These are phyloP conservation scores for Neurospora tetrasperma DNA, from an alignment of 495 filamentous ascomycete genomes.

Conservation along the genomic window DNA sequence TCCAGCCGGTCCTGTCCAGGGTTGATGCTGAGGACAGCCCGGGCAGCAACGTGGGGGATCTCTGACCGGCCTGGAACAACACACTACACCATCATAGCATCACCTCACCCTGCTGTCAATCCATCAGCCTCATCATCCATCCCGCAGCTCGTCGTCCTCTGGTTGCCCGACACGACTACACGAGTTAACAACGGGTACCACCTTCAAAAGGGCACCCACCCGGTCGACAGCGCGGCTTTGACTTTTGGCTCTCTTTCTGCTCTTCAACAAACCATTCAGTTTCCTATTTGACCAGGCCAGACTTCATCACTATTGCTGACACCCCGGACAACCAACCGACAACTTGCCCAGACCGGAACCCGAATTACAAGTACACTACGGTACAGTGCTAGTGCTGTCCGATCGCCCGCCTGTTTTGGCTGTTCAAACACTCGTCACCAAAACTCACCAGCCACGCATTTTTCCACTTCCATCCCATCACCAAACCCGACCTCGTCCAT, in stretches of 20 bases:
- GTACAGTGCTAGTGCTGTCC: slow-evolving; percentile 2
- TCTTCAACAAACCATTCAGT: slow-evolving; percentile 3
- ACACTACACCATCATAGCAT: neutral
- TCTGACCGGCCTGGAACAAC: slow-evolving; percentile 4
- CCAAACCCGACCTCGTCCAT: slow-evolving; percentile 19
- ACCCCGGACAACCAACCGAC: neutral
- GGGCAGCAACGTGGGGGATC: slow-evolving; percentile 1
- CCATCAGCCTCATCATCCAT: neutral
- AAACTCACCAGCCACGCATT: slow-evolving; percentile 19
- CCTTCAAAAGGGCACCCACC: neutral
- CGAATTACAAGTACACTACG: neutral
- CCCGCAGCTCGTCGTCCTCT: slow-evolving; percentile 7
- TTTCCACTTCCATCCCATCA: slow-evolving; percentile 5
- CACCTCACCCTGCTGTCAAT: neutral
- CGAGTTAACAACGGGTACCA: neutral
- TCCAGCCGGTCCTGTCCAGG: neutral
- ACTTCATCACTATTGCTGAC: slow-evolving; percentile 3
- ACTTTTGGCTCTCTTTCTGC: neutral
- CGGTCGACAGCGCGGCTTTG: slow-evolving; percentile 1
- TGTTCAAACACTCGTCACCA: slow-evolving; percentile 9
- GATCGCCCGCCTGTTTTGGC: slow-evolving; percentile 2
- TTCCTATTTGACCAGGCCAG: slow-evolving; percentile 9
- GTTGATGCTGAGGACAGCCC: neutral
- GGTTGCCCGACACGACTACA: slow-evolving; percentile 17
- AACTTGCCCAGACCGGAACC: neutral